Base-by-base conservation (phyloP, 106 monocot genomes). In the Amphibolis antarctica region DNA sequence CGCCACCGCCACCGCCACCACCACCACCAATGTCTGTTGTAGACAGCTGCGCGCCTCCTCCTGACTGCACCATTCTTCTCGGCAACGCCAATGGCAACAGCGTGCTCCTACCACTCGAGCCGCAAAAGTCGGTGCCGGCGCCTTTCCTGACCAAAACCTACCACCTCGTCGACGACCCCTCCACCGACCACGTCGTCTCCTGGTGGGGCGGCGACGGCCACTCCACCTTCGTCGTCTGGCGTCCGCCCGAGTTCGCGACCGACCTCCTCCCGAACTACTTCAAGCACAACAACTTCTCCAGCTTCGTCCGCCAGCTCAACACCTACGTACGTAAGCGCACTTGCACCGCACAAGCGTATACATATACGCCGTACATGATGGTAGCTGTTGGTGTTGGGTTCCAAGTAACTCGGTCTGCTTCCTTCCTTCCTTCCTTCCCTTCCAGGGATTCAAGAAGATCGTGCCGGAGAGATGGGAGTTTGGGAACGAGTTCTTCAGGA, bases 251-350 rank as follows among this genome's bases (percentile, higher is more conserved):
- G 31, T 66, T 66, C 66, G 66, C 66, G 1, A 50, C 53, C 13
- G 66, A 66, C 23, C 73, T 92, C 23, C 83, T 94, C 19, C 89
- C 93, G 1, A 63, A 76, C 2, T 75, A 86, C 75, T 89, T 94
- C 83, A 94, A 89, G 68, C 93, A 94, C 81, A 78, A 51, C 76
- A 93, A 89, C 69, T 89, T 93, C 85, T 93, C 88, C 60, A 89
- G 89, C 89, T 93, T 93, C 74, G 56, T 73, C 48, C 54, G 72
- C 23, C 72, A 73, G 45, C 65, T 73, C 46, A 73, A 73, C 46
- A 73, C 72, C 52, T 69, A 69, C 55, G 67, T 67, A 55, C 42
- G 60, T 61, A 18, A 28, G 25, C 27, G 13, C 25, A 56, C 56
- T 25, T 56, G 23, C 25, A 24, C 25, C 13, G 50, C 20, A n/a